Base-by-base conservation (phyloP, 441 rosid genomes). In the Adansonia rubrostipa region DNA sequence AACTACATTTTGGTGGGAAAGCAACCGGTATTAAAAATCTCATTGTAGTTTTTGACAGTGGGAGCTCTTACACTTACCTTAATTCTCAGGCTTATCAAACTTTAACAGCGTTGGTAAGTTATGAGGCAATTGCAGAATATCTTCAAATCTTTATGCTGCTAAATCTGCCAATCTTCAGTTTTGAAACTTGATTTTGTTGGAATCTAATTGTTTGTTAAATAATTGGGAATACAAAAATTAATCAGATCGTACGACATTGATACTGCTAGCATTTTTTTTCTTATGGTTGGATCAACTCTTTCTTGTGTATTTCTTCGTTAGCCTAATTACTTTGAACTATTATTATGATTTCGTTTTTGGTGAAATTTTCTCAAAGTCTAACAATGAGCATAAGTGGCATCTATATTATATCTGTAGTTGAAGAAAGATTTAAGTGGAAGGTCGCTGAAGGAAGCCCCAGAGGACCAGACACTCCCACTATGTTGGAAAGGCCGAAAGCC, bases 401-500 rank as follows among this genome's bases (percentile, higher is more conserved):
- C 6, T 51, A 33, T 51, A 20, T 40, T 65, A 8, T 44, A 53
- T 53, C 9, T 28, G 10, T 71, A 71, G 75, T 33, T 71, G 75
- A 71, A 33, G 82, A 86, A 53, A 77, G 95, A 86, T 77, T 20
- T 91, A 70, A 71, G 80, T 0, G 86, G 91, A 73, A 88, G 87
- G 81, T 85, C 92, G 5, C 82, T 96, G 50, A 89, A 76, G 67
- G 92, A 94, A 88, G 90, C 89, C n/a, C 61, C 76, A 0, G 90
- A 90, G 42, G 99, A 96, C 81, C 76, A 64, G 56, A 91, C 98
- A 1, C 91, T 96, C 24, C 91, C 99, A 7, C 79, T 71, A 33
- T 96, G 99, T 72, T 96, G 99, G 99, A 94, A 89, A 82, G 99
- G 99, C 42, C 80, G 77, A 78, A 92, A 75, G 80, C 96, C 97